Evolutionary conservation across 495 filamentous ascomycete genomes (phyloP), one percentile per base, ranked within the genome.

Genomic region (Aspergillus nanangensis): DNA sequence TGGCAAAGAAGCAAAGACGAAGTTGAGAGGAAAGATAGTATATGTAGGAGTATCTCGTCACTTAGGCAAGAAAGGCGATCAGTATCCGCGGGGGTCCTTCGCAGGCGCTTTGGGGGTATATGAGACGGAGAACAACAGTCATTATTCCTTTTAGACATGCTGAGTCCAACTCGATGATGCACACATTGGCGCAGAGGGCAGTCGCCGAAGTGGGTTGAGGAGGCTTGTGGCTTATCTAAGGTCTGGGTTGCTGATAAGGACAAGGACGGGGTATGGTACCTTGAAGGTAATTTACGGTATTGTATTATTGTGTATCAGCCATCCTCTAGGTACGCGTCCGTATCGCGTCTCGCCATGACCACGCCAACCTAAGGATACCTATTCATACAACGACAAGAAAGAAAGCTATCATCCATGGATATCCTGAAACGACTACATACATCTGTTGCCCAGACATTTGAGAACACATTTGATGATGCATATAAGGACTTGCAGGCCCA

Each of bases 21-120:
- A 17, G 87, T 80, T 3, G 86, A 69, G 15, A 95, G 74, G 53
- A 80, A 85, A 3, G 87, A 89, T 38, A 96, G 76, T 44, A 95
- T 89, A 57, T 88, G 83, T 29, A 97, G 68, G 25, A 95, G 75
- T 34, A 97, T 76, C 60, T 98, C 93, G 65, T 96, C 85, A 43
- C 90, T 94, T 41, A 98, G 72, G 17, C 63, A 62, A 22, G 87
- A 83, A 5, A 86, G 41, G 39, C 61, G 67, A 56, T 84, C 54
- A 9, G 48, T 25, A 19, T 39, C 40, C 11, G n/a, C 31, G 33
- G n/a, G 43, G 34, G 51, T 54, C 44, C 53, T 54, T 25, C 66
- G 67, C 39, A 45, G 50, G 23, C 76, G 66, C 48, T 80, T 77
- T 32, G 50, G 34, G 25, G 54, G 31, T 29, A 47, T 58, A 32